Base-by-base conservation (phyloP, 805 yeast species). In the Pichia membranifaciens region DNA sequence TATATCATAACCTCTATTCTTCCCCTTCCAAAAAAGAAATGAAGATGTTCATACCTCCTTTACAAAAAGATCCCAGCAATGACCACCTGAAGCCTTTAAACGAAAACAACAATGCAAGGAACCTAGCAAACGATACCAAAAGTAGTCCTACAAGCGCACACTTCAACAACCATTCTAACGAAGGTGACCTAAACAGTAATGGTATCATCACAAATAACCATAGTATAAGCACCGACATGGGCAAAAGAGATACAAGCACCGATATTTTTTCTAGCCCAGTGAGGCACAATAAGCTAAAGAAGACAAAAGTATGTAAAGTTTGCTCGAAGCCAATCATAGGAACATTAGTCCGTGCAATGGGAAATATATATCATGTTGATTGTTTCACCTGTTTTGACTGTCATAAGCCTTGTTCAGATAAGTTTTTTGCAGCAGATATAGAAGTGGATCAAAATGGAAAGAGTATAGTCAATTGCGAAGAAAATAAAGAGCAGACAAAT, bases 331-430 rank as follows among this genome's bases (percentile, higher is more conserved):
- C 73, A 12, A 80, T 83, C 16, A 64, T 74, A 1, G 84, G 91
- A n/a, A 88, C 87, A 51, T 81, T 88, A 51, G 93, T 91, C 3
- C 75, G 96, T 43, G 97, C 98, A 0, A 71, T 91, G 57, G 84
- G 81, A 29, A 74, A 74, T 42, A 81, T 87, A 2, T 91, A 78
- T 60, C 98, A 91, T 63, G 83, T 90, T 29, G 84, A 85, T 31
- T 91, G 98, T 66, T 90, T 91, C 65, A 72, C 79, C 5, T 91
- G 98, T 62, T 71, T 78, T 55, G 96, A 87, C 60, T 93, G 99
- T 70, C 83, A 84, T 4, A 72, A 72, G 20, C 83, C 79, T 45
- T 87, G 96, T 56, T 82, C 93, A 15, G 75, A 89, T 17, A 89
- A 89, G 62, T 93, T 90, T 60, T 93, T 93, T 64, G 95, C 98